Base-by-base conservation (phyloP, 148 eudicot genomes). In the Beta vulgaris region DNA sequence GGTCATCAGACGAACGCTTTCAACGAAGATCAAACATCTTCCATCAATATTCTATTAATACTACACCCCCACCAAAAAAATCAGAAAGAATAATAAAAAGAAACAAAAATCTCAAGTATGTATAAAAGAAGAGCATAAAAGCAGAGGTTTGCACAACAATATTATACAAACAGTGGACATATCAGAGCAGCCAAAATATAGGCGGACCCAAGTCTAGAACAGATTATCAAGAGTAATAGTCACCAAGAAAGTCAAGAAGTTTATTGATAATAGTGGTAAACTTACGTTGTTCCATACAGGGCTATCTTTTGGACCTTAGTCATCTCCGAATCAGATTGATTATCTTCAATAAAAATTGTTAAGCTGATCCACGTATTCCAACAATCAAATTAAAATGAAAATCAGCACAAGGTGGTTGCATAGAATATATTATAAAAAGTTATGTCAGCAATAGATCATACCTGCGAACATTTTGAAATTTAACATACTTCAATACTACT, bases 391-490 rank as follows among this genome's bases (percentile, higher is more conserved):
- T 2, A 65, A 26, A 23, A 26, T 3, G 36, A 68, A 64, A 67
- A 65, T 59, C 57, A 81, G 18, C 48, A 71, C 18, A 66, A 19
- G 11, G 59, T 21, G 29, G 28, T 58, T 28, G 3, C n/a, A n/a
- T 8, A 43, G 14, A 48, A 39, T 68, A 15, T 4, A 71, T 59
- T 10, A 39, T 3, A 36, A 48, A 29, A 19, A 42, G 11, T 15
- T 29, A 43, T 3, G 61, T 43, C 62, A 44, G 37, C 37, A 59
- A 69, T 59, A 49, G 65, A 71, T 71, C 77, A 55, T 87, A 94
- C 98, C 98, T 92, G 65, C 98, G 93, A 76, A 95, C 98, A 84
- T 95, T 95, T 81, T 95, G 98, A 79, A 95, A 95, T 88, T 92
- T 95, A 68, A 95, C 98, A 76, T 92, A 95, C 78, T 95, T 95